Percentiles rank a stretch among this genome's conserved stretches.
These are phyloP conservation scores for Malus fusca DNA, from an alignment of 306 rosid genomes.

Conservation along the genomic window DNA sequence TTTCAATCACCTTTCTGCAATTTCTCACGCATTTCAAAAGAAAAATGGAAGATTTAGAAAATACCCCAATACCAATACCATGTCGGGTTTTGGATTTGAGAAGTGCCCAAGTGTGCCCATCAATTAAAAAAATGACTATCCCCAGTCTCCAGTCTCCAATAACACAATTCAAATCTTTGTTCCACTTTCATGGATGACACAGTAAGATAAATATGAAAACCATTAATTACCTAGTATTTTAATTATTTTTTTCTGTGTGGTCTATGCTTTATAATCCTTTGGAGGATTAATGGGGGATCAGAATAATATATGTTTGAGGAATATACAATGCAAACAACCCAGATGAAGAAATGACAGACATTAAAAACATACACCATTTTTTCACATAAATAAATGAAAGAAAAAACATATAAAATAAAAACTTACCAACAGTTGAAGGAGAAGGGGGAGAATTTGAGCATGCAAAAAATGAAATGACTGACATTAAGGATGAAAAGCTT, in stretches of 20 bases:
- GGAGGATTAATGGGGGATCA: neutral
- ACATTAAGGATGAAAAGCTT: conserved; percentile 28
- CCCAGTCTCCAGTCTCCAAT: neutral
- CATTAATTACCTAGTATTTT: neutral
- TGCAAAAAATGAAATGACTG: conserved; percentile 38
- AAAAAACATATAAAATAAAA: neutral
- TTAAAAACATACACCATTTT: conserved; percentile 9
- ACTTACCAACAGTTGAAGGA: conserved; percentile 15
- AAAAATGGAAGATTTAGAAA: neutral
- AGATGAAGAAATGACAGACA: conserved; percentile 36
- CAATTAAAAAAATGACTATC: neutral
- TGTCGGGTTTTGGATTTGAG: neutral
- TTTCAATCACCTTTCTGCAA: conserved; percentile 10
- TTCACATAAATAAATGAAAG: neutral
- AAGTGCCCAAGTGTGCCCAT: neutral
- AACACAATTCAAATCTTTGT: neutral
- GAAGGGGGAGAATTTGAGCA: conserved; percentile 19
- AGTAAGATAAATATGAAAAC: neutral
- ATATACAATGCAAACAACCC: conserved; percentile 30
- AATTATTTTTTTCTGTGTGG: neutral
- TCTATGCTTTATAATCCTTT: neutral
- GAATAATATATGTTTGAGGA: neutral
- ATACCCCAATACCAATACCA: neutral
- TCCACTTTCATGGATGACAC: neutral
- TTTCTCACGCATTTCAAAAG: conserved; percentile 30